Percentiles rank a stretch among this genome's conserved stretches.
Evolutionary conservation across 2,329 filamentous ascomycete species (phyloP).

Genomic region (Lizonia empirigonia): DNA sequence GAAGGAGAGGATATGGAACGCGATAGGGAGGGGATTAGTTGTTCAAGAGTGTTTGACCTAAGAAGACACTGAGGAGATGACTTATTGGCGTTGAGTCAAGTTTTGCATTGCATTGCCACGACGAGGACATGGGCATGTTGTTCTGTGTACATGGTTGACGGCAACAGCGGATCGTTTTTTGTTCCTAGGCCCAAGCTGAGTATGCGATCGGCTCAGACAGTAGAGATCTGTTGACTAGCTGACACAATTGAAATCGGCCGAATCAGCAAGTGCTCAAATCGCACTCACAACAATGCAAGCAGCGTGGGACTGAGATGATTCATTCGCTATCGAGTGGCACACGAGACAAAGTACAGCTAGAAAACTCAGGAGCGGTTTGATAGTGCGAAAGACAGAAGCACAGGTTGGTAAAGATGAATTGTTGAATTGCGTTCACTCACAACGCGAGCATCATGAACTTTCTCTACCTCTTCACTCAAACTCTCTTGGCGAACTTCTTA

Average conservation of each 20-base stretch:
- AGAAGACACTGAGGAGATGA: not conserved
- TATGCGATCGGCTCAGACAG: not conserved
- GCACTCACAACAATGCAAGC: not conserved
- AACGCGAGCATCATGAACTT: not conserved
- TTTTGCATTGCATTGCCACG: too few species aligned
- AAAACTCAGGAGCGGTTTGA: too few species aligned
- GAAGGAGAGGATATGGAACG: not conserved
- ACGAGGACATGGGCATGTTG: not conserved
- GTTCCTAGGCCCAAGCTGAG: not conserved
- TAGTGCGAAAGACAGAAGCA: too few species aligned
- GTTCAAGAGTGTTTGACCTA: not conserved
- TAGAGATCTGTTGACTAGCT: not conserved
- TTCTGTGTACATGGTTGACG: slow-evolving; percentile 2
- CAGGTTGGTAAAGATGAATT: too few species aligned
- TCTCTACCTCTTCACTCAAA: not conserved
- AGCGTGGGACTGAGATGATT: not conserved
- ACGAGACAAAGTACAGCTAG: too few species aligned
- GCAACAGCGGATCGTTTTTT: not conserved
- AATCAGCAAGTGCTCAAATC: not conserved
- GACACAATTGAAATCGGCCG: not conserved
- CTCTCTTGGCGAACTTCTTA: slow-evolving; percentile 11
- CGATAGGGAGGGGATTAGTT: not conserved
- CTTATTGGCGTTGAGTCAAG: not conserved
- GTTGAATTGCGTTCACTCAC: too few species aligned
- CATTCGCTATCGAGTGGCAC: too few species aligned